Evolutionary conservation across 2,329 filamentous ascomycete genomes (phyloP), one percentile per base, ranked within the genome.

Genomic region (Graphilbum fragrans): DNA sequence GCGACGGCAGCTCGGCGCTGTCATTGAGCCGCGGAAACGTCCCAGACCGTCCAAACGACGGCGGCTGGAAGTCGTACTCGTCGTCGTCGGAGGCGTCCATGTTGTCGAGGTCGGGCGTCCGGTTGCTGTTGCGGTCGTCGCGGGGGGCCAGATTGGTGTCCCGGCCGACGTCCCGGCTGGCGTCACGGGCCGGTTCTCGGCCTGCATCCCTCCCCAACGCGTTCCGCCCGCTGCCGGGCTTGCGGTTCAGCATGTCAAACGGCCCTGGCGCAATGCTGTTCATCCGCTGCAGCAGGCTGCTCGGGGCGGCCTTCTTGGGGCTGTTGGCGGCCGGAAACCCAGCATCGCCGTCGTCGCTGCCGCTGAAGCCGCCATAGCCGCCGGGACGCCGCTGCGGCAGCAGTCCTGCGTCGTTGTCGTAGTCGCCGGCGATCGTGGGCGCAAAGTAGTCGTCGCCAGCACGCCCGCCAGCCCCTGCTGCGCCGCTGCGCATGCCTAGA

Each of bases 211-310:
- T n/a, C n/a, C n/a, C n/a, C n/a, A n/a, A n/a, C n/a, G n/a, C 47
- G 49, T 2, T 45, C 42, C 12, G 52, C 51, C 10, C 41, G 53
- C 9, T 55, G 31, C 8, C 31, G 6, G 48, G 47, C 49, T 47
- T 52, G 41, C 35, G 39, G 18, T 53, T 49, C 58, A 61, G 49
- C 61, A 67, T 56, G 47, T 77, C 74, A 50, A 85, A 83, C 0
- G 80, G 80, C 0, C 77, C 80, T 1, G 80, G 75, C 2, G 74
- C 68, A 52, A 84, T 80, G 9, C 64, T 70, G 49, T 83, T 72
- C 67, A 84, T 74, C 39, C 76, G 71, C 47, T 74, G 69, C 50
- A 82, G 52, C 22, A 85, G 52, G 31, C 54, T 64, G 35, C 31
- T 21, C 9, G 16, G 8, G 6, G 56, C 52, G 2, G 58, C 54